Base-by-base conservation (phyloP, 2,329 filamentous ascomycete genomes). In the Diaporthe humulicola region DNA sequence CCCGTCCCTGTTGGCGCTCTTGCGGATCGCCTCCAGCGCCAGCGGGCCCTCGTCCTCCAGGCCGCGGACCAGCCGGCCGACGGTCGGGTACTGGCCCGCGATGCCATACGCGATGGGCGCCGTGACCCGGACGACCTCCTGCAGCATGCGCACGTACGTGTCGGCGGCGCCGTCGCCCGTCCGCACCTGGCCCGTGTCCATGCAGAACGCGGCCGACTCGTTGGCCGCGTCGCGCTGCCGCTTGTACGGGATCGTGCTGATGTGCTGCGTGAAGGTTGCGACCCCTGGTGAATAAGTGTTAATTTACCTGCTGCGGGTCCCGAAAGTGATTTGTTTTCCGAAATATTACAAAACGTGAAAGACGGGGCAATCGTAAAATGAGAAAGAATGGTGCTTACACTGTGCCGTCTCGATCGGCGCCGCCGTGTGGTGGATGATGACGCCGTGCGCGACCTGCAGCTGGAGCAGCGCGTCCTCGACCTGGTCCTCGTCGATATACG, bases 181-280 rank as follows among this genome's bases (percentile, higher is more conserved):
- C 72, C 90, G 91, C 56, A 96, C 93, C 83, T 96, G 94, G 0
- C 94, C 94, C 0, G 87, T 86, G 71, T 95, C 93, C 93, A 96
- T 95, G 83, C 94, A 96, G 81, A 96, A 96, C 0, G 89, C 87
- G 1, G 90, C 91, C 17, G 88, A 86, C 1, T 88, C 87, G 77
- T 84, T 84, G 66, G 84, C 81, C 45, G 83, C 82, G 73, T 91
- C 89, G 30, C 84, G 83, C 78, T 88, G 87, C 70, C 86, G 89
- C 77, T 90, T 90, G 82, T 96, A 96, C 0, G 93, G 94, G 30
- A 93, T 91, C 1, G 92, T 94, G 10, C 93, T 93, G 66, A 96
- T 92, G 81, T 96, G 93, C 79, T 95, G 93, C 0, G 94, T 96
- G 79, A 96, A 95, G 45, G 89, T 87, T 40, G 88, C 86, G 40